Evolutionary conservation across 306 rosid genomes (phyloP).

Genomic region (Canavalia gladiata): DNA sequence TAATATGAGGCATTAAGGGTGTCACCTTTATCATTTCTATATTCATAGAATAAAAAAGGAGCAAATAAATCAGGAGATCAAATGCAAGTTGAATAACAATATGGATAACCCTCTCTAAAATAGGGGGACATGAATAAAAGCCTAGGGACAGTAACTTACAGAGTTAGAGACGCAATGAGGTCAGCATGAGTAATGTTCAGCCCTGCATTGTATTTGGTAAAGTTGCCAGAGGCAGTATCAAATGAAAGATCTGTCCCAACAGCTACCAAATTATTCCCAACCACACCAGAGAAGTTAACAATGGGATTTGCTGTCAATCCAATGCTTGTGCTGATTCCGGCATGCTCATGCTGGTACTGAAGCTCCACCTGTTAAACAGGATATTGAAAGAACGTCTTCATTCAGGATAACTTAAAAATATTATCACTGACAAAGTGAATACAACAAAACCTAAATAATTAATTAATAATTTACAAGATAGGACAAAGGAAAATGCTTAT

Average conservation of each 20-base stretch:
- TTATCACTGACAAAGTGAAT: neutral
- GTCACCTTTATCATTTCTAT: constrained; percentile 85
- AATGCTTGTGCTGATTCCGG: constrained; percentile 88
- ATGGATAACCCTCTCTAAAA: neutral
- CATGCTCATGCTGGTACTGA: constrained; percentile 91
- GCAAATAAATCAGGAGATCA: constrained; percentile 18
- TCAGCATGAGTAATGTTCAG: constrained; percentile 79
- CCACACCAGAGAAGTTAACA: constrained; percentile 88
- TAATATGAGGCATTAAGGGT: constrained; percentile 82
- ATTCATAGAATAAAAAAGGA: constrained; percentile 10
- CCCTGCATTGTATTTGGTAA: constrained; percentile 81
- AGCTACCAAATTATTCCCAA: constrained; percentile 73
- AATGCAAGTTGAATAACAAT: neutral
- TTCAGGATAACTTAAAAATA: constrained; percentile 3
- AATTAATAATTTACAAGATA: neutral
- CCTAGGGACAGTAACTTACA: constrained; percentile 62
- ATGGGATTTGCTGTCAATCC: constrained; percentile 90
- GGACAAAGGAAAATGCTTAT: constrained; percentile 7
- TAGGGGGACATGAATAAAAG: neutral
- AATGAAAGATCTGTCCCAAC: constrained; percentile 87
- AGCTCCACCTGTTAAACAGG: constrained; percentile 77
- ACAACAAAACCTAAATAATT: neutral
- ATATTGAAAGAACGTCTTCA: neutral
- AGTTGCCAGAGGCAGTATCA: constrained; percentile 89
- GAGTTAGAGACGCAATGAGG: constrained; percentile 77